These are phyloP conservation scores for Coix lacrymajobi DNA, from an alignment of 176 grass and related monocot species.

Conservation along the genomic window DNA sequence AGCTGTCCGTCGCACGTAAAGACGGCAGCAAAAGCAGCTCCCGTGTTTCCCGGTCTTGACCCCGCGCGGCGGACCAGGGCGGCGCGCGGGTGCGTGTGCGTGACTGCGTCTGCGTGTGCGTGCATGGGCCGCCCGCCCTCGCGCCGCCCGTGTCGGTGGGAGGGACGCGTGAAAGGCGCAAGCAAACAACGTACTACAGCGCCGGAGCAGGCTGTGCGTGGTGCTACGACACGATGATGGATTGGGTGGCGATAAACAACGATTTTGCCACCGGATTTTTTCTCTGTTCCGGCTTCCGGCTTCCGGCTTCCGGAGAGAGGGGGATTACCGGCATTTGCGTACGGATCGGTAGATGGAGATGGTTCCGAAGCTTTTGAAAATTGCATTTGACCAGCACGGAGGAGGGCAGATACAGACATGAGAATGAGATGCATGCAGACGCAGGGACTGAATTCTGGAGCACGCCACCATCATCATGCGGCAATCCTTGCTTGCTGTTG, in stretches of 20 bases:
- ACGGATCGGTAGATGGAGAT: not conserved
- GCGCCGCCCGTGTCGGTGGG: constrained; percentile 11
- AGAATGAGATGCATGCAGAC: constrained; percentile 8
- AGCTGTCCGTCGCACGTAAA: constrained; percentile 10
- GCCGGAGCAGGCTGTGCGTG: too few relatives aligned
- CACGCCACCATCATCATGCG: constrained; percentile 42
- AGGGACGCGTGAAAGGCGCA: not conserved
- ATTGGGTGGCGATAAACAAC: not conserved
- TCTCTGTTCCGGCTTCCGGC: not conserved
- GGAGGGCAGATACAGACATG: not conserved
- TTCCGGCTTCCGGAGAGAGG: not conserved
- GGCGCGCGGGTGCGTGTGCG: not conserved
- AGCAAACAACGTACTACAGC: not conserved
- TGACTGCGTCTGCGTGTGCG: not conserved
- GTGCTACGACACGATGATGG: too few relatives aligned
- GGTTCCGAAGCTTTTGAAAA: not conserved
- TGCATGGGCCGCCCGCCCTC: constrained; percentile 6
- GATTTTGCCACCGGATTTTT: not conserved
- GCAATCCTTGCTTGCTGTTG: constrained; percentile 24
- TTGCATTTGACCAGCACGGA: not conserved
- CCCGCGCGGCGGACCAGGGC: constrained; percentile 15
- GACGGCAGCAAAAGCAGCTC: constrained; percentile 33
- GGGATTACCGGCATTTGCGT: not conserved
- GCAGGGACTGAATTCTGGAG: constrained; percentile 30
- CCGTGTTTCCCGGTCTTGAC: constrained; percentile 55